These are phyloP conservation scores for Aspergillus bertholletiae DNA, from an alignment of 495 filamentous ascomycete genomes.

Conservation along the genomic window DNA sequence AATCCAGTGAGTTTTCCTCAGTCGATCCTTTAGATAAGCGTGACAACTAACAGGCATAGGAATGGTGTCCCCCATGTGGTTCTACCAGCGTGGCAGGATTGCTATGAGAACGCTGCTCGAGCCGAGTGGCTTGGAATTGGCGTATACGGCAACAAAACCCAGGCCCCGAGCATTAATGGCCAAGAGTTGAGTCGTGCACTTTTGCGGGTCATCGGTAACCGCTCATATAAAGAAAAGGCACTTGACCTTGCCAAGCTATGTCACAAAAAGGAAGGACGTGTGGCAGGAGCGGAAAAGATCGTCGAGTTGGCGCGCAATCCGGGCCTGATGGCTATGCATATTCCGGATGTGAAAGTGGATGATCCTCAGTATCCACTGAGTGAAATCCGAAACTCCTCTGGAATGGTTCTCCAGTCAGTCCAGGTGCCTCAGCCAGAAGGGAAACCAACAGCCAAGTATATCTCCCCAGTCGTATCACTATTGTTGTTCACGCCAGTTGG, in stretches of 20 bases:
- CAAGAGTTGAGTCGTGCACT: conserved; percentile 30
- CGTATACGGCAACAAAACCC: conserved; percentile 38
- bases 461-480: neutral
- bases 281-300: conserved; percentile 18
- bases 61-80: conserved; percentile 48
- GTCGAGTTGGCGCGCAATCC: conserved; percentile 17
- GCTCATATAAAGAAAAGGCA: conserved; percentile 17
- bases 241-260: conserved; percentile 15
- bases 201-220: conserved; percentile 24
- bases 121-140: conserved; percentile 49
- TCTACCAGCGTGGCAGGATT: conserved; percentile 49
- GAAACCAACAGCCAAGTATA: conserved; percentile 10
- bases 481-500: too few species aligned
- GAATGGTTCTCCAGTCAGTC: conserved; percentile 12
- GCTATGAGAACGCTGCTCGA: conserved; percentile 45
- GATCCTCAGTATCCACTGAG: conserved; percentile 7
- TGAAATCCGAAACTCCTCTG: conserved; percentile 10
- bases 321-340: conserved; percentile 16
- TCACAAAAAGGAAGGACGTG: conserved; percentile 18
- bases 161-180: conserved; percentile 28
- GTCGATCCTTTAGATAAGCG: neutral
- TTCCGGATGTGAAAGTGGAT: conserved; percentile 8
- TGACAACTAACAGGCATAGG: conserved; percentile 18
- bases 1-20: conserved; percentile 39
- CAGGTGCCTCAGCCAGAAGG: neutral